Percentiles rank a stretch among this genome's conserved stretches.
Conservation (phyloP, 129 eudicot genomes). For the Solidago caesia region DNA sequence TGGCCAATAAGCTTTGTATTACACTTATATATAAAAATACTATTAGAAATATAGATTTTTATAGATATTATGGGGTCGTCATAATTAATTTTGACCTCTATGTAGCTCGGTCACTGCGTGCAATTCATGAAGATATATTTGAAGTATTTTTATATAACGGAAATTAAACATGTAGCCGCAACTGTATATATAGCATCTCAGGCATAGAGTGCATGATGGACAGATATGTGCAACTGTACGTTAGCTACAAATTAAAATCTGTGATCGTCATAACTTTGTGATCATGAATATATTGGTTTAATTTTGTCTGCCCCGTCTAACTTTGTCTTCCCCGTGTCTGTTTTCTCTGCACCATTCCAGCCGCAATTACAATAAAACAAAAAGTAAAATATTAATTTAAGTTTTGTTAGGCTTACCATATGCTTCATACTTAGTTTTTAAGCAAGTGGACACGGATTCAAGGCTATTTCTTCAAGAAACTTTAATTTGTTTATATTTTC, state of each 20-base stretch:
- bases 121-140: too few species aligned
- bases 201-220: slow-evolving; percentile 22
- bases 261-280: slow-evolving; percentile 19
- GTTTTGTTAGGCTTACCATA: not conserved
- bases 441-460: slow-evolving; percentile 24
- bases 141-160: not conserved
- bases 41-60: too few species aligned
- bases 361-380: slow-evolving; percentile 24
- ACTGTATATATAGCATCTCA: not conserved
- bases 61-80: too few species aligned
- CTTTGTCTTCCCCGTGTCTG: not conserved
- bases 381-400: not conserved
- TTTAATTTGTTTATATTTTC: not conserved
- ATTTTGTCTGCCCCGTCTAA: not conserved
- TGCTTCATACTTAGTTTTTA: slow-evolving; percentile 3
- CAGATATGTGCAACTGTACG: slow-evolving; percentile 6
- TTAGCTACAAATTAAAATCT: slow-evolving; percentile 1
- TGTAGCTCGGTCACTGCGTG: too few species aligned
- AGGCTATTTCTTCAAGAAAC: not conserved
- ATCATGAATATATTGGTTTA: slow-evolving; percentile 2
- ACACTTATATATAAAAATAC: too few species aligned
- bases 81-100: too few species aligned
- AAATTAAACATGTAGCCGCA: slow-evolving; percentile 10
- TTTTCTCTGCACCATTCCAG: not conserved
- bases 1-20: too few species aligned